These are phyloP conservation scores for Acanthamoeba triangularis DNA, from an alignment of 208 protist species.

Conservation along the genomic window DNA sequence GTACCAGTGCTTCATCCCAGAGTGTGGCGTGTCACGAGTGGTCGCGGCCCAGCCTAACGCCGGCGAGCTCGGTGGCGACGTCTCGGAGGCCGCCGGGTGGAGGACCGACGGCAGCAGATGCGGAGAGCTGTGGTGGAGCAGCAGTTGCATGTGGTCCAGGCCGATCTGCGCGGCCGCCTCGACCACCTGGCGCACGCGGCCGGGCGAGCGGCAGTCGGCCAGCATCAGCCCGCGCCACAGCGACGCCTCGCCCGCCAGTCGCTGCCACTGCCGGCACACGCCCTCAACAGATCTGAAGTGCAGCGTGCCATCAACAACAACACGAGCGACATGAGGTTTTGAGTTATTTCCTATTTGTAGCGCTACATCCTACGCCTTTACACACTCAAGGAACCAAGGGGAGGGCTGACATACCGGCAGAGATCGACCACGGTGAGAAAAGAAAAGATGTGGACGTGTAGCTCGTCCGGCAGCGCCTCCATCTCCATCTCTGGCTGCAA, in stretches of 20 bases:
- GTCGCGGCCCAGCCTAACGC: no score
- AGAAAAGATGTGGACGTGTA: not conserved
- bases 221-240: not conserved
- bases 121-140: not conserved
- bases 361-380: no score
- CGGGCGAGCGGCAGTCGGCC: not conserved
- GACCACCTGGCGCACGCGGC: not conserved
- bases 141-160: not conserved
- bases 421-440: not conserved
- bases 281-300: not conserved
- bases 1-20: not conserved
- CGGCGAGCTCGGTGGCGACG: not conserved
- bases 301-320: no score
- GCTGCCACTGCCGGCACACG: not conserved
- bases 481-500: not conserved
- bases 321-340: no score
- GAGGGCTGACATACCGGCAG: not conserved
- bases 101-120: not conserved
- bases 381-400: not conserved
- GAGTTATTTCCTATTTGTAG: no score
- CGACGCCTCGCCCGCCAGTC: not conserved
- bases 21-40: not conserved
- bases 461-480: not conserved
- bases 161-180: not conserved
- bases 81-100: not conserved